Evolutionary conservation across 345 rosid genomes (phyloP).

Genomic region (Theobroma cacao): DNA sequence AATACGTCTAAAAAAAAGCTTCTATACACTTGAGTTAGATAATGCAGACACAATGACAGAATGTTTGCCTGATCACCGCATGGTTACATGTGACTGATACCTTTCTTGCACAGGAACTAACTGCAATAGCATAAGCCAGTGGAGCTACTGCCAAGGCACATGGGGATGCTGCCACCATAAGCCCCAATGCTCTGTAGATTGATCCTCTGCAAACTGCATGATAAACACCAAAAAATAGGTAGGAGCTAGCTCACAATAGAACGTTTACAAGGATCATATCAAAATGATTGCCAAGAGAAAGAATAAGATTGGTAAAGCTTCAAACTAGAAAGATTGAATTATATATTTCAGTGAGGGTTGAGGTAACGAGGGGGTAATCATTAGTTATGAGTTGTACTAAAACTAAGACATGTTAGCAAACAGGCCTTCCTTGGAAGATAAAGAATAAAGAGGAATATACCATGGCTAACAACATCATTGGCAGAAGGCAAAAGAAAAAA

Average conservation of each 20-base stretch:
- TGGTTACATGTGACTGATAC: slow-evolving; percentile 28
- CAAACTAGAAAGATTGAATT: not conserved
- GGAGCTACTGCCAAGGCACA: slow-evolving; percentile 99
- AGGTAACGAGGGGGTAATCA: not conserved
- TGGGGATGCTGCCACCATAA: slow-evolving; percentile 97
- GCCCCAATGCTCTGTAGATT: slow-evolving; percentile 85
- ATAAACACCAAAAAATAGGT: slow-evolving; percentile 18
- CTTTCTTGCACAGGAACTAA: slow-evolving; percentile 94
- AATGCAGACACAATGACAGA: not conserved
- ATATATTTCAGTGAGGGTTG: not conserved
- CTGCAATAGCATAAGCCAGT: slow-evolving; percentile 94
- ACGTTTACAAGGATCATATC: not conserved
- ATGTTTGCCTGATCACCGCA: not conserved
- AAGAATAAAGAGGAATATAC: not conserved
- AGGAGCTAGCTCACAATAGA: slow-evolving; percentile 5
- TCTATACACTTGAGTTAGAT: not conserved
- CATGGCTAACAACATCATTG: not conserved
- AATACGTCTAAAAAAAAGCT: not conserved
- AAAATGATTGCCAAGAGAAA: slow-evolving; percentile 1
- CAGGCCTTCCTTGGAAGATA: not conserved
- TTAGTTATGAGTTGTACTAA: slow-evolving; percentile 2
- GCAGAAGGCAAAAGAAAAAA: slow-evolving; percentile 5
- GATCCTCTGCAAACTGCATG: slow-evolving; percentile 89
- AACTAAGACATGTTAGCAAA: slow-evolving; percentile 6
- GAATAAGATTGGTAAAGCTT: not conserved